Percentiles rank a stretch among this genome's conserved stretches.
phyloP scores from a whole-genome alignment of 768 basidiomycete genomes.

The Exsudoporus frostii region DNA sequence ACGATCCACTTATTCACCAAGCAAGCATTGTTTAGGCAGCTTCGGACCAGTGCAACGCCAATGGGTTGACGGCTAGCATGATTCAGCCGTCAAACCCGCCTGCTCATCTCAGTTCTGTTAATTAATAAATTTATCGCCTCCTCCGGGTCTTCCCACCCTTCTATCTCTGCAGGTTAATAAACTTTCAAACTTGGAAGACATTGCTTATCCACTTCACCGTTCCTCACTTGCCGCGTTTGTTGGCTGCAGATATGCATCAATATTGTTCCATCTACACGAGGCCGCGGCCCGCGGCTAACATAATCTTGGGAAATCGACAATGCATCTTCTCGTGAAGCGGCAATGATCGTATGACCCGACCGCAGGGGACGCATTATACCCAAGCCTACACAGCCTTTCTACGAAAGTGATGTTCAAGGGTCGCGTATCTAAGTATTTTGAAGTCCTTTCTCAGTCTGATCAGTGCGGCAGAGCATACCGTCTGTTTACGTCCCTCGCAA shows the following conservation, averaged over 20 bases:
- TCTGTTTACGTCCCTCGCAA: conserved; percentile 8
- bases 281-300: conserved; percentile 17
- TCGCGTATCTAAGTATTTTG: background rate
- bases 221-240: conserved; percentile 5
- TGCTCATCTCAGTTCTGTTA: background rate
- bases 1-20: background rate
- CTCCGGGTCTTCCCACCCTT: background rate
- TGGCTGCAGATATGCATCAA: conserved; percentile 7
- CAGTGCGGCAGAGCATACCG: background rate
- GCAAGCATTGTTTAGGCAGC: background rate
- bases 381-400: background rate
- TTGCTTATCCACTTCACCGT: conserved; percentile 6
- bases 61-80: background rate
- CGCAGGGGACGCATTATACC: background rate
- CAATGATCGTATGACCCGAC: background rate
- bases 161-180: conserved; percentile 9
- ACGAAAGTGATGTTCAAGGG: background rate
- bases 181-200: conserved; percentile 11
- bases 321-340: background rate
- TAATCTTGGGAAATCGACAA: background rate
- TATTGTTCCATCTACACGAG: conserved; percentile 14
- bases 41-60: background rate
- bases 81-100: background rate
- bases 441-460: conserved; percentile 7
- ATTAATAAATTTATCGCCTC: background rate